phyloP scores from a whole-genome alignment of 2,329 filamentous ascomycete species.

The Hymenoscyphus albidus region DNA sequence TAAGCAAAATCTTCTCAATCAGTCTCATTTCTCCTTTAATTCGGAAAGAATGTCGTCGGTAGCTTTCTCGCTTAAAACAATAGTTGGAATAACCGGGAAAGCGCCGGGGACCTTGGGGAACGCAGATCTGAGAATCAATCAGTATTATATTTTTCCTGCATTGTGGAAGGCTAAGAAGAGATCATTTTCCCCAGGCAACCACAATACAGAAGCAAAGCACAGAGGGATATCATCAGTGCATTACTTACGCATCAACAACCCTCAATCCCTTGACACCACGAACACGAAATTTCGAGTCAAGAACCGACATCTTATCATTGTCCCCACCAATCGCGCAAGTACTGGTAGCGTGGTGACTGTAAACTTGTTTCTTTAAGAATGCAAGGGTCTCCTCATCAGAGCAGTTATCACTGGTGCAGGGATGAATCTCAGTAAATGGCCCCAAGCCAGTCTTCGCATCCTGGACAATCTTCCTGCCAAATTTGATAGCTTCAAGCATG shows the following conservation, averaged over 20 bases:
- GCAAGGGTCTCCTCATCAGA: slow-evolving; percentile 40
- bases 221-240: not conserved
- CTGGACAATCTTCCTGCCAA: slow-evolving; percentile 23
- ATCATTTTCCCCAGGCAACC: no score
- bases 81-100: slow-evolving; percentile 49
- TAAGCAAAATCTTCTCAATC: not conserved
- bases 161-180: no score
- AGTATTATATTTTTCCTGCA: not conserved
- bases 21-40: not conserved
- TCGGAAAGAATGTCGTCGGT: slow-evolving; percentile 9
- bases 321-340: slow-evolving; percentile 50
- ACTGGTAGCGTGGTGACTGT: slow-evolving; percentile 55
- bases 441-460: slow-evolving; percentile 35
- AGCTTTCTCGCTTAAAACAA: slow-evolving; percentile 58
- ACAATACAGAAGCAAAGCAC: not conserved
- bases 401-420: slow-evolving; percentile 40
- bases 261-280: slow-evolving; percentile 51
- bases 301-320: slow-evolving; percentile 41
- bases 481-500: slow-evolving; percentile 38
- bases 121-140: slow-evolving; percentile 31
- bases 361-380: slow-evolving; percentile 44
- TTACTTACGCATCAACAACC: slow-evolving; percentile 53
- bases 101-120: slow-evolving; percentile 51
- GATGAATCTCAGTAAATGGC: slow-evolving; percentile 41
- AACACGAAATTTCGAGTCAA: slow-evolving; percentile 54